A percentile compares a stretch with the other conserved stretches of the same genome.
phyloP scores from a whole-genome alignment of 2,329 filamentous ascomycete species.

The Alternaria gansuensis region DNA sequence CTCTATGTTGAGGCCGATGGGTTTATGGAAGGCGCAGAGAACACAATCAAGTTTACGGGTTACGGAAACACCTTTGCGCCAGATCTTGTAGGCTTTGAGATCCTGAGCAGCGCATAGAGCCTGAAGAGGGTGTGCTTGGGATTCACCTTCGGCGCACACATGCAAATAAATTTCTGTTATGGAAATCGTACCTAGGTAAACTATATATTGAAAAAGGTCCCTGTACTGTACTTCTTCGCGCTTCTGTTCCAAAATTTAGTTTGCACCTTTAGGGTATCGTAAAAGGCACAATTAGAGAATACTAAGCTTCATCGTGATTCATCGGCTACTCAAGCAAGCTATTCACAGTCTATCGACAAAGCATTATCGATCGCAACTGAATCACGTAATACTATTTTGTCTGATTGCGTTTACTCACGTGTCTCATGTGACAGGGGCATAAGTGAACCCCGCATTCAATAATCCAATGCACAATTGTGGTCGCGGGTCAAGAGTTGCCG shows the following conservation, averaged over 20 bases:
- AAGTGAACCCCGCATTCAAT: slow-evolving; percentile 9
- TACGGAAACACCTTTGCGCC: slow-evolving; percentile 33
- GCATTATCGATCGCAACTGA: not conserved
- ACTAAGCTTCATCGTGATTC: not conserved
- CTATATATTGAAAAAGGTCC: not conserved
- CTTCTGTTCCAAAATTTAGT: too few species aligned
- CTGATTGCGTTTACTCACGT: not conserved
- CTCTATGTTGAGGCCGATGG: slow-evolving; percentile 41
- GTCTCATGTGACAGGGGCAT: not conserved
- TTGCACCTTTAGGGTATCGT: too few species aligned
- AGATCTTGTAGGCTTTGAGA: slow-evolving; percentile 45
- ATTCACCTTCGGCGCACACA: too few species aligned
- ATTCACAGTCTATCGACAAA: not conserved
- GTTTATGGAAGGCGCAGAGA: slow-evolving; percentile 35
- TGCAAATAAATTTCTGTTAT: too few species aligned
- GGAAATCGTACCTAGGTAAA: not conserved
- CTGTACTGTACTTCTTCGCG: too few species aligned
- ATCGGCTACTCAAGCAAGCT: not conserved
- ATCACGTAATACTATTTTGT: not conserved
- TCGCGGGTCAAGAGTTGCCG: slow-evolving; percentile 8
- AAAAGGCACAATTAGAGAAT: not conserved
- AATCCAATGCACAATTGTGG: not conserved
- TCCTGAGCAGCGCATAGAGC: slow-evolving; percentile 25
- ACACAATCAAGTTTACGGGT: slow-evolving; percentile 35
- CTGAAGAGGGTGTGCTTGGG: too few species aligned